These are phyloP conservation scores for Penicillium expansum DNA, from an alignment of 2,329 filamentous ascomycete genomes.

Conservation along the genomic window DNA sequence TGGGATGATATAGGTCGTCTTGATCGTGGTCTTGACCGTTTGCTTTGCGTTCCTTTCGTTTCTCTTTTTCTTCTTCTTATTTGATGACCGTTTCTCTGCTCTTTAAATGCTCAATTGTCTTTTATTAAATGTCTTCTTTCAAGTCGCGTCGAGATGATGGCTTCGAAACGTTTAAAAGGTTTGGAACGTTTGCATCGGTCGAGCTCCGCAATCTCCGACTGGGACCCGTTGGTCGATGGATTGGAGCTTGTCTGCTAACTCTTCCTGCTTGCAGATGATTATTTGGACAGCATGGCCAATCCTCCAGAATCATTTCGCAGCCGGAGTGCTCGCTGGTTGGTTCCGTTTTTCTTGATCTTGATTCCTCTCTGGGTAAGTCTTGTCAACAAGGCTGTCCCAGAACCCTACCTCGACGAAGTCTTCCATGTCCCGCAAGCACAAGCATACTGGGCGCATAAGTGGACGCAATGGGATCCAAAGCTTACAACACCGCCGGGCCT, in stretches of 20 bases:
- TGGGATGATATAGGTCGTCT: neutral
- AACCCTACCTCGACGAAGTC: slow-evolving; percentile 58
- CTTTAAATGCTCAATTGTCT: neutral
- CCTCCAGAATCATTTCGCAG: slow-evolving; percentile 32
- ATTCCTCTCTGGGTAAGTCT: slow-evolving; percentile 42
- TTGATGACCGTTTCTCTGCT: neutral
- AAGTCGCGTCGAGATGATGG: neutral
- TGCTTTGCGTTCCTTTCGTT: neutral
- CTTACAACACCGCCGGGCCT: slow-evolving; percentile 94
- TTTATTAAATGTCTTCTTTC: neutral
- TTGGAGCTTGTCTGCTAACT: neutral
- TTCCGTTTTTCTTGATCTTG: slow-evolving; percentile 35
- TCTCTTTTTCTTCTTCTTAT: neutral
- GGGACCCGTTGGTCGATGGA: neutral
- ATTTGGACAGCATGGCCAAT: slow-evolving; percentile 30
- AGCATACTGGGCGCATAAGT: slow-evolving; percentile 74
- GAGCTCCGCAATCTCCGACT: neutral
- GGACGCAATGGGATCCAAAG: slow-evolving; percentile 85
- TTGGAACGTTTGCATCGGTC: slow-evolving; percentile 34
- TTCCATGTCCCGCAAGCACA: slow-evolving; percentile 84
- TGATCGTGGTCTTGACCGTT: neutral
- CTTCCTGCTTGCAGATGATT: neutral
- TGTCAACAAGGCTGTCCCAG: slow-evolving; percentile 51
- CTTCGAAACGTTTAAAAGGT: slow-evolving; percentile 15
- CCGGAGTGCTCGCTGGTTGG: slow-evolving; percentile 37